Percentiles rank a stretch among this genome's conserved stretches.
These are phyloP conservation scores for Salinomyces thailandicus DNA, from an alignment of 2,329 filamentous ascomycete genomes.

Conservation along the genomic window DNA sequence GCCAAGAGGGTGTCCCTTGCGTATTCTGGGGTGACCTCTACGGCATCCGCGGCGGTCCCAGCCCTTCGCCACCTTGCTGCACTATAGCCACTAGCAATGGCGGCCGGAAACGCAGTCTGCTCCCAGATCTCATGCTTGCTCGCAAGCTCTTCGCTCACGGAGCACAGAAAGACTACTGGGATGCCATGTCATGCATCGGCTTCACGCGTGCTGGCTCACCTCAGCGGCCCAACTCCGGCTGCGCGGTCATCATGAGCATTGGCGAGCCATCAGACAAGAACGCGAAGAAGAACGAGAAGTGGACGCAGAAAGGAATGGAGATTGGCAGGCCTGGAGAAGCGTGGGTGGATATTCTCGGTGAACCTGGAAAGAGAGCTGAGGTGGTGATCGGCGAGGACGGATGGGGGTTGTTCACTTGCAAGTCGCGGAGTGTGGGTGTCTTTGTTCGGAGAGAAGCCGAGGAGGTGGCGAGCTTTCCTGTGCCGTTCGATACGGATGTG, in stretches of 20 bases:
- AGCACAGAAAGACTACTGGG: constrained; percentile 53
- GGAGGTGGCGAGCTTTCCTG: constrained; percentile 5
- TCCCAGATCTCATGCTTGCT: constrained; percentile 51
- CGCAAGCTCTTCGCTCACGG: constrained; percentile 59
- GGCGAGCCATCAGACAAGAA: constrained; percentile 1
- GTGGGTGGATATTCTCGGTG: constrained; percentile 51
- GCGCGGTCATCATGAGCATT: constrained; percentile 25
- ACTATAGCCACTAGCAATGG: constrained; percentile 26
- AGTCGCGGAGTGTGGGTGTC: constrained; percentile 46
- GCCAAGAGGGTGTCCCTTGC: constrained; percentile 52
- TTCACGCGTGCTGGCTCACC: constrained; percentile 44
- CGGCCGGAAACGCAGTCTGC: constrained; percentile 28
- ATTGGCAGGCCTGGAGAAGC: constrained; percentile 50
- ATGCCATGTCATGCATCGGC: constrained; percentile 50
- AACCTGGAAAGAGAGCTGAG: constrained; percentile 36
- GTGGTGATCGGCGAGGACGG: constrained; percentile 51
- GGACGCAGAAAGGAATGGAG: constrained; percentile 46
- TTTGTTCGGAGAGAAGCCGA: constrained; percentile 47
- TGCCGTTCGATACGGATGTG: constrained; percentile 5
- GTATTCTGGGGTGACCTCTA: constrained; percentile 63
- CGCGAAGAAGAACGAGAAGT: constrained; percentile 12
- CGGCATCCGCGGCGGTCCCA: constrained; percentile 43
- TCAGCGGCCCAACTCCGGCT: constrained; percentile 25
- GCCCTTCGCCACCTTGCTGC: constrained; percentile 39
- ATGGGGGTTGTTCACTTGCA: constrained; percentile 48